phyloP scores from a whole-genome alignment of 169 alveolate species.

The Plasmodium vivax region DNA sequence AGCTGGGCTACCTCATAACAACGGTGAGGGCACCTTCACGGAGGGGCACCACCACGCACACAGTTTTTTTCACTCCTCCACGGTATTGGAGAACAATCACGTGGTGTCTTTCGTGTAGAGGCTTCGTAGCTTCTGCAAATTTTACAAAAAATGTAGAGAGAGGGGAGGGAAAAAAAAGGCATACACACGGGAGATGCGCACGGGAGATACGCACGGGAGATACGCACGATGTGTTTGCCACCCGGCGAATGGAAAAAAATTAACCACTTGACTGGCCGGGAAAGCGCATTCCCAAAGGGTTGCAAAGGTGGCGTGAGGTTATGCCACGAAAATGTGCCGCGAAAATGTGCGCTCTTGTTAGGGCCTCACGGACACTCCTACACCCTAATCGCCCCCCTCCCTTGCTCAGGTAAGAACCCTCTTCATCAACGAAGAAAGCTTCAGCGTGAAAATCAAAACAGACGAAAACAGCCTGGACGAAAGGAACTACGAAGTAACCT shows the following conservation, averaged over 20 bases:
- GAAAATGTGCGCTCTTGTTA: background rate
- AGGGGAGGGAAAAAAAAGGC: background rate
- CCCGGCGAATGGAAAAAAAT: background rate
- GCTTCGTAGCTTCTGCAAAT: background rate
- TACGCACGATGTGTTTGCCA: background rate
- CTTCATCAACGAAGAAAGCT: slow-evolving; percentile 70
- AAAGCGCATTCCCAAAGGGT: background rate
- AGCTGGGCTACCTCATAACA: slow-evolving; percentile 72
- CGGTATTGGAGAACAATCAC: background rate
- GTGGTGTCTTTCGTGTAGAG: background rate
- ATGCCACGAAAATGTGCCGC: too few species aligned
- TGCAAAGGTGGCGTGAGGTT: background rate
- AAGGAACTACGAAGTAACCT: slow-evolving; percentile 43
- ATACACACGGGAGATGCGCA: background rate
- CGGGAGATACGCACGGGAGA: too few species aligned
- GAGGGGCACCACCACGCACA: background rate
- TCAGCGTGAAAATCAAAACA: slow-evolving; percentile 7
- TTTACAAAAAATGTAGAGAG: background rate
- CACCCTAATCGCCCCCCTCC: too few species aligned
- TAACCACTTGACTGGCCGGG: background rate
- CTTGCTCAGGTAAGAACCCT: slow-evolving; percentile 41
- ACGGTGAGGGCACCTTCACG: slow-evolving; percentile 11
- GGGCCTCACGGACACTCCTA: background rate
- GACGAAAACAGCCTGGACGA: slow-evolving; percentile 29
- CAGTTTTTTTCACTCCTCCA: background rate